phyloP scores from a whole-genome alignment of 768 basidiomycete species.

The Tephrocybe sp. region DNA sequence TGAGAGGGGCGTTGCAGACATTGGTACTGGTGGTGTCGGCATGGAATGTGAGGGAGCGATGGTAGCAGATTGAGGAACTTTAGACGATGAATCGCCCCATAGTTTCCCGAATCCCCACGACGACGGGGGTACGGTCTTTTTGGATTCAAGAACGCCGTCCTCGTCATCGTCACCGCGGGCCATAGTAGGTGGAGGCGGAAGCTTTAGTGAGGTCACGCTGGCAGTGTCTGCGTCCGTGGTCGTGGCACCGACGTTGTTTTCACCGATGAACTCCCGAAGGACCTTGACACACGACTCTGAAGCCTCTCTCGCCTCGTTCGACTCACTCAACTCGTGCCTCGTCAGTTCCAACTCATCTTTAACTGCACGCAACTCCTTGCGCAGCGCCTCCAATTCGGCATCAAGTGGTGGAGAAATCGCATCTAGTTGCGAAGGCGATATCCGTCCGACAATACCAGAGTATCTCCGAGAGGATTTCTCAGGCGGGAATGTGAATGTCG shows the following conservation, averaged over 20 bases:
- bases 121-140: conserved; percentile 23
- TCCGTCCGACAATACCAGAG: conserved; percentile 53
- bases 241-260: conserved; percentile 58
- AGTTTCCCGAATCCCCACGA: conserved; percentile 69
- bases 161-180: conserved; percentile 37
- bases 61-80: conserved; percentile 25
- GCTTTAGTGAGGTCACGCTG: conserved; percentile 28
- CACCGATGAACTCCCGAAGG: conserved; percentile 77
- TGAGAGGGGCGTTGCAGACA: conserved; percentile 44
- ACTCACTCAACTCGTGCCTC: conserved; percentile 68
- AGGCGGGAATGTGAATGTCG: conserved; percentile 32
- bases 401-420: conserved; percentile 12
- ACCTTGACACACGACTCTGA: conserved; percentile 83
- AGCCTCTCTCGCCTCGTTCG: conserved; percentile 82
- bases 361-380: conserved; percentile 54
- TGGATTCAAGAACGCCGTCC: conserved; percentile 30
- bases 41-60: conserved; percentile 26
- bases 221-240: conserved; percentile 15
- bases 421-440: conserved; percentile 42
- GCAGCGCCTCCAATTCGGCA: conserved; percentile 55
- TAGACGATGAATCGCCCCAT: conserved; percentile 48
- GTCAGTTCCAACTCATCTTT: conserved; percentile 61
- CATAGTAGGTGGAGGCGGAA: conserved; percentile 41
- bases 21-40: conserved; percentile 27
- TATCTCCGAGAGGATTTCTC: conserved; percentile 38